These are phyloP conservation scores for Triticum turgidum DNA, from an alignment of 176 grass and related monocot species.

Conservation along the genomic window DNA sequence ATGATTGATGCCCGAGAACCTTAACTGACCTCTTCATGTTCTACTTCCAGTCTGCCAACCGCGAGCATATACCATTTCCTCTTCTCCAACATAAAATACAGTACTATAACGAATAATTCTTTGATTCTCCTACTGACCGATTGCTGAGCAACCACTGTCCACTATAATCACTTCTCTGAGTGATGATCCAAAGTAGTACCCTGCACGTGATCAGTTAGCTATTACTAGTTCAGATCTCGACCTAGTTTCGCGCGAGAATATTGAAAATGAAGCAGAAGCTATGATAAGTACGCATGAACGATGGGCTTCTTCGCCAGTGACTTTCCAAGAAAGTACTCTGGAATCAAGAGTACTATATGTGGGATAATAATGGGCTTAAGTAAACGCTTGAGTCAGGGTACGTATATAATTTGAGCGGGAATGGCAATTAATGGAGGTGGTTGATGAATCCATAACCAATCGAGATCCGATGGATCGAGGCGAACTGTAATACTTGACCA, in stretches of 20 bases:
- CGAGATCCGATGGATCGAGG: background rate
- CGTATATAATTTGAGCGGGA: background rate
- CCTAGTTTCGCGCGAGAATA: background rate
- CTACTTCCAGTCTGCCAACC: background rate
- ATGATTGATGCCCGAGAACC: slow-evolving; percentile 17
- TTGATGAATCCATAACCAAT: background rate
- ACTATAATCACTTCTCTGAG: background rate
- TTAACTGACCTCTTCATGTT: slow-evolving; percentile 21
- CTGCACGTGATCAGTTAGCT: slow-evolving; percentile 21
- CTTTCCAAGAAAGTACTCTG: slow-evolving; percentile 35
- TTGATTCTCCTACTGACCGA: background rate
- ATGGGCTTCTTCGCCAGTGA: background rate
- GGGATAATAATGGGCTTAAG: background rate
- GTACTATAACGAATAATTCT: background rate
- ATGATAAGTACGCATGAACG: background rate
- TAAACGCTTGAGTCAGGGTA: background rate
- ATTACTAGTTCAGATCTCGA: background rate
- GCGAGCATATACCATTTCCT: background rate
- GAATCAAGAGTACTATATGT: background rate
- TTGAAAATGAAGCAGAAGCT: background rate
- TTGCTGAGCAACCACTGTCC: background rate
- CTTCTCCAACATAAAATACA: slow-evolving; percentile 6
- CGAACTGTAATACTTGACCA: background rate
- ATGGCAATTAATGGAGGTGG: slow-evolving; percentile 6
- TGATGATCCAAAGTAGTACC: background rate